Evolutionary conservation across 78 protist genomes (phyloP).

Genomic region (Chrysochromulina parva): DNA sequence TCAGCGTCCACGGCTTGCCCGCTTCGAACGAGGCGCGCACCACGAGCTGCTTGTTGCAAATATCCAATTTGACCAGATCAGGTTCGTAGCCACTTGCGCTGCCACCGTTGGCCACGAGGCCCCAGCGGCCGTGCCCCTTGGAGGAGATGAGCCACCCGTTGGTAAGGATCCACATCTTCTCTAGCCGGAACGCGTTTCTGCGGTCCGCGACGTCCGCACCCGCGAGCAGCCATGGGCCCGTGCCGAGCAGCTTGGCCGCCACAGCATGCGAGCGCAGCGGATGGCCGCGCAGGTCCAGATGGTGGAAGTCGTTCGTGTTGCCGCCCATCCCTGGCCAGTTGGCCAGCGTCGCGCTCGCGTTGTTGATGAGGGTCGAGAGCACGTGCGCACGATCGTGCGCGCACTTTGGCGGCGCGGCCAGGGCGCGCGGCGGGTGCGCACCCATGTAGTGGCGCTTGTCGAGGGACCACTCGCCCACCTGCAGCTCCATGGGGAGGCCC

Average conservation of each 20-base stretch:
- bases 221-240: background rate
- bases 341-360: background rate
- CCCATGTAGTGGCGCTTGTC: constrained; percentile 27
- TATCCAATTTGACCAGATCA: background rate
- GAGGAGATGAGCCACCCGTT: background rate
- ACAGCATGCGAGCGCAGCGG: background rate
- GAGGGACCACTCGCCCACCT: constrained; percentile 12
- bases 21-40: background rate
- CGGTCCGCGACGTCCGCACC: background rate
- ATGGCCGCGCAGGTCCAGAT: background rate
- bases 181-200: background rate
- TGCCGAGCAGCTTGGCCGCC: background rate
- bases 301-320: background rate
- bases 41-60: background rate
- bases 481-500: constrained; percentile 12
- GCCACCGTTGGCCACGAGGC: background rate
- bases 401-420: background rate
- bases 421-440: background rate
- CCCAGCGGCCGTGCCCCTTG: background rate
- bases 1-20: background rate
- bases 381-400: constrained; percentile 4
- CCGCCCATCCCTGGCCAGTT: background rate
- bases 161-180: background rate
- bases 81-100: too few species aligned
- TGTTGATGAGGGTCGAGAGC: background rate